Conservation (phyloP, 2,329 filamentous ascomycete genomes). For the Verticillium klebahnii region DNA sequence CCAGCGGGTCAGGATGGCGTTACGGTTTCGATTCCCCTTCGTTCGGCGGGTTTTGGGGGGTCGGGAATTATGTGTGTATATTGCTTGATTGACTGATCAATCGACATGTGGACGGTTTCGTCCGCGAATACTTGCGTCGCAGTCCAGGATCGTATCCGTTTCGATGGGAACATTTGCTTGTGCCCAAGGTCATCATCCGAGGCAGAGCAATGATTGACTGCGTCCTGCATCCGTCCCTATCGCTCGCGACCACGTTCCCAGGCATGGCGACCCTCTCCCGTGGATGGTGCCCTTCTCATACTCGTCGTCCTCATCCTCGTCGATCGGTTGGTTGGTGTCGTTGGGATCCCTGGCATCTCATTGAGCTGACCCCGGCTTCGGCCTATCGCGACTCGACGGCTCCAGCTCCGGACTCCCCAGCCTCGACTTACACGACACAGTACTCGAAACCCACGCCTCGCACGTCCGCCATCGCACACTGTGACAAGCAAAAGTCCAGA, state of each 20-base stretch:
- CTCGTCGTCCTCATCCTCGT: no score
- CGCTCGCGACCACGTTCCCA: no score
- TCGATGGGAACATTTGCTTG: neutral
- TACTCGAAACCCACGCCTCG: neutral
- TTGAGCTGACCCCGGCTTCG: no score
- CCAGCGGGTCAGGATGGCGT: neutral
- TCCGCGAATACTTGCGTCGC: neutral
- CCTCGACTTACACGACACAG: slow-evolving; percentile 5
- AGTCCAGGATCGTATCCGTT: neutral
- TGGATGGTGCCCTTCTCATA: no score
- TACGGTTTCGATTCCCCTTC: neutral
- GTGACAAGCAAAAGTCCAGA: neutral
- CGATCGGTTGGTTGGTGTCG: no score
- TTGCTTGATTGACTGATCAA: neutral
- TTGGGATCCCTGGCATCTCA: neutral
- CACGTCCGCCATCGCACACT: slow-evolving; percentile 4
- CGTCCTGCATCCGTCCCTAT: no score
- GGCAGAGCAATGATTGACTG: neutral
- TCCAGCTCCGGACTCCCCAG: neutral
- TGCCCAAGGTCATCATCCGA: neutral
- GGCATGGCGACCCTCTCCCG: no score
- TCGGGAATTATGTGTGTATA: neutral
- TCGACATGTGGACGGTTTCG: neutral
- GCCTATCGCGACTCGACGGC: no score
- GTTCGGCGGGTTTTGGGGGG: neutral